A percentile compares a stretch with the other conserved stretches of the same genome.
phyloP scores from a whole-genome alignment of 371 early-diverging fungal genomes.

The Zancudomyces culisetae region DNA sequence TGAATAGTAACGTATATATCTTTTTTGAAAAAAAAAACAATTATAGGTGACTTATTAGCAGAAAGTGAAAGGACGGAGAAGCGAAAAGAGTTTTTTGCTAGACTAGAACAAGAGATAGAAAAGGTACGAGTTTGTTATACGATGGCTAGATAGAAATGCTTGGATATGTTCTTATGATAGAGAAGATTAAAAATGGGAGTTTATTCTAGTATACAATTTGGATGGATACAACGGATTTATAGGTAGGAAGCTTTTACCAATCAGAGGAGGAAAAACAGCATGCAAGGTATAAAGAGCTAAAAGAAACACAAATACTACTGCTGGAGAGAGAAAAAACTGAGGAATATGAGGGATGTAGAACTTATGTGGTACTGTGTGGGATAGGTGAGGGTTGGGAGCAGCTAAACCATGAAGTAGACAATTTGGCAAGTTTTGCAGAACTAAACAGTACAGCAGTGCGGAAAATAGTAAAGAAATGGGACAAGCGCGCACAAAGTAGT shows the following conservation, averaged over 20 bases:
- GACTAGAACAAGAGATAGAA: background rate
- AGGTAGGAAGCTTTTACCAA: background rate
- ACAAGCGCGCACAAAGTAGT: constrained; percentile 82
- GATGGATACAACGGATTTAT: background rate
- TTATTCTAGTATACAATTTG: no score
- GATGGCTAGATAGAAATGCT: background rate
- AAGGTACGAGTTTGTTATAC: background rate
- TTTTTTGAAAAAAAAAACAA: background rate
- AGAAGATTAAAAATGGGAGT: background rate
- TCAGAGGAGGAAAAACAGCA: background rate
- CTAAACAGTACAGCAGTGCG: constrained; percentile 86
- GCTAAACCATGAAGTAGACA: constrained; percentile 80
- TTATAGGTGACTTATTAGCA: no score
- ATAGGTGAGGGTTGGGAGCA: constrained; percentile 71
- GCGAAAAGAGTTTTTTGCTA: background rate
- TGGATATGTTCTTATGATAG: background rate
- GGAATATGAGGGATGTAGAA: constrained; percentile 11
- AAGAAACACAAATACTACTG: background rate
- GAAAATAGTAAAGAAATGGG: constrained; percentile 96
- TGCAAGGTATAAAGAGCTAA: background rate
- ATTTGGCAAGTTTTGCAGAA: constrained; percentile 92
- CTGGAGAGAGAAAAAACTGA: background rate
- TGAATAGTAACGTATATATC: background rate
- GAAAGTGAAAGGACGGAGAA: background rate
- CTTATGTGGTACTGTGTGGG: background rate